These are phyloP conservation scores for Leishmania gerbilli DNA, from an alignment of 208 protist genomes.

Conservation along the genomic window DNA sequence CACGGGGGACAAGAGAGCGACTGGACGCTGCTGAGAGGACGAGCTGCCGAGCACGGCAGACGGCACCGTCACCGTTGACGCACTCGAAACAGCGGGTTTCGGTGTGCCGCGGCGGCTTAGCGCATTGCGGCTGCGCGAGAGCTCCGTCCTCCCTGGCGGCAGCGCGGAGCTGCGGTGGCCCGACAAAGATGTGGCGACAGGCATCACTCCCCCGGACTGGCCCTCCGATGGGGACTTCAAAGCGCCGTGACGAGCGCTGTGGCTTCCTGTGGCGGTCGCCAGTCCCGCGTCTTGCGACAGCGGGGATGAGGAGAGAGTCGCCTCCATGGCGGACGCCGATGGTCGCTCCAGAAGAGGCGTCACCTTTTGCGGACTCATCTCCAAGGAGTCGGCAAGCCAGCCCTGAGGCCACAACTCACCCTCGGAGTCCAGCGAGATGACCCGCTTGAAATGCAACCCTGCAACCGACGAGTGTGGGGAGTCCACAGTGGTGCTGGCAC, in stretches of 20 bases:
- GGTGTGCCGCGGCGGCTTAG: constrained; percentile 7
- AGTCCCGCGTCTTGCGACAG: neutral
- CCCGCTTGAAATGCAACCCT: constrained; percentile 35
- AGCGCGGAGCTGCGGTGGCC: neutral
- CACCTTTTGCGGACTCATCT: constrained; percentile 26
- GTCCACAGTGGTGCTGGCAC: constrained; percentile 24
- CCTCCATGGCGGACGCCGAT: constrained; percentile 2
- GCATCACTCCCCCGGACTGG: neutral
- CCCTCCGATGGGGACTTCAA: neutral
- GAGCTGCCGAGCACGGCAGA: neutral
- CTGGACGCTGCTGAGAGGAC: neutral
- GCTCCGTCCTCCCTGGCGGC: neutral
- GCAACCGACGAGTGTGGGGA: constrained; percentile 21
- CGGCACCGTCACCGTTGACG: neutral
- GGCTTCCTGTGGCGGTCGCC: neutral
- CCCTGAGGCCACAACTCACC: constrained; percentile 23
- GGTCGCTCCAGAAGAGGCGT: constrained; percentile 7
- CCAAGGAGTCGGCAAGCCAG: constrained; percentile 30
- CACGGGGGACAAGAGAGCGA: neutral
- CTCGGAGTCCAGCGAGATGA: constrained; percentile 34
- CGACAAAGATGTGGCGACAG: constrained; percentile 6
- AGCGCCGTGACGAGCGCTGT: neutral
- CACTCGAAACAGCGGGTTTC: neutral
- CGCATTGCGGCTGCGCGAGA: neutral
- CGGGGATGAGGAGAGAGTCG: neutral